Base-by-base conservation (phyloP, 768 basidiomycete species). In the Chalciporus piperatus region DNA sequence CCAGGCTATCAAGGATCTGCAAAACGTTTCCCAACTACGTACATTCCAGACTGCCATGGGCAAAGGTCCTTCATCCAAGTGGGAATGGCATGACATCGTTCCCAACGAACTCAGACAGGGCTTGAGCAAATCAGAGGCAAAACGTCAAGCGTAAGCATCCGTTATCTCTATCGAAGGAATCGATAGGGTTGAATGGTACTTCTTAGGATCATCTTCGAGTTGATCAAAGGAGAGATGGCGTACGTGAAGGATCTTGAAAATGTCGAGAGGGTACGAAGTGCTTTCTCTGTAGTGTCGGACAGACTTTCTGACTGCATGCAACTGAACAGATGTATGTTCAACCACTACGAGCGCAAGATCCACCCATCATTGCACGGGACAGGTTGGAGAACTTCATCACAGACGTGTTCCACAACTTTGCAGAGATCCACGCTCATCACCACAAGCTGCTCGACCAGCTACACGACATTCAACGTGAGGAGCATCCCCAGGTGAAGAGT, bases 151-250 rank as follows among this genome's bases (percentile, higher is more conserved):
- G 92, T 94, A 66, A 69, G 89, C 70, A 35, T 4, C 16, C 20
- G 12, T 32, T 14, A 10, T 52, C 20, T 27, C 48, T 30, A 37
- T 44, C 49, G 37, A 41, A 16, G 14, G 11, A 11, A 16, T 13
- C 19, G 50, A 47, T 8, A 11, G 33, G 28, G 46, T 25, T 51
- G 19, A 51, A 54, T 28, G 14, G 11, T n/a, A 0, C 19, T 52
- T 40, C 32, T 33, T 57, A 93, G 92, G 40, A 84, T 93, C 61
- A 93, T 96, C 45, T 97, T 95, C 62, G 93, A 97, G 73, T 69
- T 96, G 55, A 96, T 97, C 68, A 91, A 96, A 68, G 89, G 90
- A 56, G 93, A 97, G 68, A 96, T 96, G 92, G 83, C 84, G 23
- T 97, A 95, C 63, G 93, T 96, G 23, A 89, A 85, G 59, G 93